Conservation (phyloP, 306 rosid genomes). For the Sophora flavescens region DNA sequence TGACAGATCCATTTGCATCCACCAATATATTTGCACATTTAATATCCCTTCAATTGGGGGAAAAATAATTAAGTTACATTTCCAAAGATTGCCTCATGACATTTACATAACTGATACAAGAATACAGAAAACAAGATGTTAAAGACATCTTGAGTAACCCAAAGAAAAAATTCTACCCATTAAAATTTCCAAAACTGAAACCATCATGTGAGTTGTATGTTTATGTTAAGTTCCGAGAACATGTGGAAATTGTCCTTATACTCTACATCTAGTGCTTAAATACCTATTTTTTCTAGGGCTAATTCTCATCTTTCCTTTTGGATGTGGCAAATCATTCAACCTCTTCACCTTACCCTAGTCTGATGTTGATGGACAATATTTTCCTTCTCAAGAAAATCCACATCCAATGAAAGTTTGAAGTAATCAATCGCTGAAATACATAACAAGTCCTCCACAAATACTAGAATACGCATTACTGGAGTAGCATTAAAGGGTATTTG, state of each 20-base stretch:
- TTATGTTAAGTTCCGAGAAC: conserved; percentile 27
- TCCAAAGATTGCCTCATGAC: conserved; percentile 15
- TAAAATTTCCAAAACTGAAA: conserved; percentile 29
- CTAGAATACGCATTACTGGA: neutral
- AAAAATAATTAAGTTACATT: conserved; percentile 37
- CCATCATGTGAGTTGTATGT: neutral
- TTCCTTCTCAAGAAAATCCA: neutral
- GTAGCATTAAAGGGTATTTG: neutral
- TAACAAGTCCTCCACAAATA: conserved; percentile 19
- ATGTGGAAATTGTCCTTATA: conserved; percentile 13
- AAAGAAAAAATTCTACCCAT: conserved; percentile 4
- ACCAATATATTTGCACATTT: conserved; percentile 96
- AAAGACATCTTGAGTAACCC: conserved; percentile 32
- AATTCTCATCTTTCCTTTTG: neutral
- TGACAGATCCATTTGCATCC: conserved; percentile 87
- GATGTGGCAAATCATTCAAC: conserved; percentile 25
- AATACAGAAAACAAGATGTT: conserved; percentile 38
- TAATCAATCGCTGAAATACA: conserved; percentile 5
- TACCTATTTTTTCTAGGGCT: conserved; percentile 20
- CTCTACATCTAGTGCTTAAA: conserved; percentile 10
- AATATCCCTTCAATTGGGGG: conserved; percentile 70
- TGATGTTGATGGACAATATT: conserved; percentile 14
- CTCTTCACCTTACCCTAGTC: conserved; percentile 7
- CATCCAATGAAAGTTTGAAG: neutral
- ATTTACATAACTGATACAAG: conserved; percentile 5